phyloP scores from a whole-genome alignment of 768 basidiomycete genomes.

The Boletales sp. region DNA sequence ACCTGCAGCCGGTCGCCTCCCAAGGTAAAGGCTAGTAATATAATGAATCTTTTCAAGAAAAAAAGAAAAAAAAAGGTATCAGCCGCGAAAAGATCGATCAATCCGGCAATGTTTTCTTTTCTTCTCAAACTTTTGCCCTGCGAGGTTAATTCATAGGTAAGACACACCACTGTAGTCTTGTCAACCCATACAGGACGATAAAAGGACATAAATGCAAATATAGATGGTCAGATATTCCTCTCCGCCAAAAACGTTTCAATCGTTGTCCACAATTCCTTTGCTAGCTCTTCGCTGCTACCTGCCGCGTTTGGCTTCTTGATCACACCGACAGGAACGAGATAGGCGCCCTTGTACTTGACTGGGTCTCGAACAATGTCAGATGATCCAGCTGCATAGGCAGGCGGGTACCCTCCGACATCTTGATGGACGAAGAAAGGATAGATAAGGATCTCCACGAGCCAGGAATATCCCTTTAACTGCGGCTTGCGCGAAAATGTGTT shows the following conservation, averaged over 20 bases:
- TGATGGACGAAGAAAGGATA: conserved; percentile 15
- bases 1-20: no score
- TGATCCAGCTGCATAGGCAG: conserved; percentile 30
- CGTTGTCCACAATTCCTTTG: conserved; percentile 27
- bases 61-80: no score
- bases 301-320: conserved; percentile 10
- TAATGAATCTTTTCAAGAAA: no score
- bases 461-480: conserved; percentile 11
- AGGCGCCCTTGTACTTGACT: conserved; percentile 29
- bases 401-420: conserved; percentile 25
- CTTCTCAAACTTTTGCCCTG: no score
- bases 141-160: no score
- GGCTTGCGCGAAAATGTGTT: conserved; percentile 28
- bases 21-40: no score
- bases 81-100: no score
- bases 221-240: conserved; percentile 13
- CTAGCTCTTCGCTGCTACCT: conserved; percentile 20
- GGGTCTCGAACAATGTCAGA: conserved; percentile 15
- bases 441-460: conserved; percentile 17
- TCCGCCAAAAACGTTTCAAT: conserved; percentile 26
- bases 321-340: conserved; percentile 25
- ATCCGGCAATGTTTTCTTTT: no score
- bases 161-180: no score
- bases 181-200: no score
- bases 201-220: no score